Base-by-base conservation (phyloP, 306 rosid species). In the Astragalus glycyphyllos region DNA sequence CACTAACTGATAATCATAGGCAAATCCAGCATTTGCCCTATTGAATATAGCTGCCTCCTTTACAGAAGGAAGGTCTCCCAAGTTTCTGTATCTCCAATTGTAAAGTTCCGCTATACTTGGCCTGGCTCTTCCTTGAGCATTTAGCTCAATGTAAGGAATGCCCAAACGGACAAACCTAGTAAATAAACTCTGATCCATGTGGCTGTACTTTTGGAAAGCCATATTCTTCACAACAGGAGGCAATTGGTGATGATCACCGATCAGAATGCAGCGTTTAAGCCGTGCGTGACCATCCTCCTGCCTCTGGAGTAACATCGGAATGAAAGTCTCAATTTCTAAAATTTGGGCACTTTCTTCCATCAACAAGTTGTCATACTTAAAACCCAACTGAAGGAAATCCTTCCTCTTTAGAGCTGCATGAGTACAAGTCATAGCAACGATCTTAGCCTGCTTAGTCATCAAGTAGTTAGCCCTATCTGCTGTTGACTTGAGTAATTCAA, bases 281-380 rank as follows among this genome's bases (percentile, higher is more conserved):
- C 99, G 84, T 12, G 99, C 99, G 75, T 86, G 87, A 75, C 99
- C 99, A 76, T 94, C 99, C 84, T 94, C 97, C 81, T 94, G 99
- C 83, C 99, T 89, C 81, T 91, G 99, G 74, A 91, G 96, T 81
- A 94, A 85, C 99, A 94, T 91, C 29, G 99, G 99, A 71, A 94
- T 94, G 77, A 94, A 91, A 78, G 99, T 94, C 72, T 94, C 99
- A 42, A 94, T 94, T 84, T 94, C 99, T 81, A 94, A 87, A 73
- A 94, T 94, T 60, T 94, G 99, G 38, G 97, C 99, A 81, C 99
- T 94, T 85, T 94, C 99, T 87, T 94, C 99, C 99, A 94, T 94
- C 78, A 94, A 77, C 86, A 94, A 84, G 86, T 94, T 91, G 85
- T 94, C 99, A 82, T 94, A 94, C 99, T 94, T 94, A 77, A 94